Base-by-base conservation (phyloP, 1,284 basidiomycete species). In the Ustilago trichophora region DNA sequence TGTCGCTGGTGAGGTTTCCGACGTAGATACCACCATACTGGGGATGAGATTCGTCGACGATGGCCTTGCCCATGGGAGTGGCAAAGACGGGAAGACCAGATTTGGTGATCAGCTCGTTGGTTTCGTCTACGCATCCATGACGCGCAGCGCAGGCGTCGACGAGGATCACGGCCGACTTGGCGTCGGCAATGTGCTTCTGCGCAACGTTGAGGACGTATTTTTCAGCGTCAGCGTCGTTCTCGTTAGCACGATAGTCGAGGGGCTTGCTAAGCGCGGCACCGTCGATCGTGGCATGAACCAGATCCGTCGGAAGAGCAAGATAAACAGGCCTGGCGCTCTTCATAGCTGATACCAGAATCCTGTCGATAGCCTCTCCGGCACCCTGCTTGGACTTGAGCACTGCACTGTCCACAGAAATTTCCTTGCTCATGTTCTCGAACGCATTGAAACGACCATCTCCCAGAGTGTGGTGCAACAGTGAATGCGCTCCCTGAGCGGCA, bases 41-140 rank as follows among this genome's bases (percentile, higher is more conserved):
- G 16, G 87, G 85, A 56, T 90, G 88, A 38, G 86, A 85, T 82
- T 97, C 95, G 64, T 88, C 86, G 12, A 96, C 83, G 0, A 89
- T 86, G 1, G 89, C 87, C 82, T 95, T 95, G 35, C 92, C 93
- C 93, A 95, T 94, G 0, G 92, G 92, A 0, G 92, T 87, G 15
- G 88, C 58, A 19, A 70, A 75, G 12, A 77, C 68, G 15, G 75
- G 63, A 26, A 78, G 67, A 18, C 87, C 87, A 7, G 90, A 91
- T 42, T 85, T 85, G 54, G 86, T 83, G 45, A 91, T 83, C 32
- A 98, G 85, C 42, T 91, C 87, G 41, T 86, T 84, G 4, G 91
- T 84, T 76, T 91, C 89, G 1, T 86, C 80, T 32, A 86, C 86
- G 33, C 89, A 89, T 55, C 89, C 87, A 74, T 93, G 93, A 12